Evolutionary conservation across 2,329 filamentous ascomycete genomes (phyloP).

Genomic region (Apiospora rasikravindrae): DNA sequence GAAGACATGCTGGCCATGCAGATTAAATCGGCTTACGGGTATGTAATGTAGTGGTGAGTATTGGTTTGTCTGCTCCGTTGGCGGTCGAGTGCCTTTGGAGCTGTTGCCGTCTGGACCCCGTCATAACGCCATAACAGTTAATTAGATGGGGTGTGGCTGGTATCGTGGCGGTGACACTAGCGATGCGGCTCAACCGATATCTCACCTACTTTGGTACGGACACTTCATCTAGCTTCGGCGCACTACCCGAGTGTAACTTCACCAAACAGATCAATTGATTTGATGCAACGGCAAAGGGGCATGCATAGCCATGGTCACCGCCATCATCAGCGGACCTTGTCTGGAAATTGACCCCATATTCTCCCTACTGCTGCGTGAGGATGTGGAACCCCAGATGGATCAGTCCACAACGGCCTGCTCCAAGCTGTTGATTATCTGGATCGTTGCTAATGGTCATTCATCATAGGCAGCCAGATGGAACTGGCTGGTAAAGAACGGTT

Average conservation of each 20-base stretch:
- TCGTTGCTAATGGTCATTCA: not conserved
- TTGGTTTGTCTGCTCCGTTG: not conserved
- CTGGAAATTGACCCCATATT: not conserved
- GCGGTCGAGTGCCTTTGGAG: not conserved
- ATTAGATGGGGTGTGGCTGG: not conserved
- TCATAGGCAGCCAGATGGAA: not conserved
- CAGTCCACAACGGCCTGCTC: not conserved
- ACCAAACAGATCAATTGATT: no score
- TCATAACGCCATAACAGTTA: not conserved
- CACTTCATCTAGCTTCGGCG: not conserved
- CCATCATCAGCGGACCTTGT: not conserved
- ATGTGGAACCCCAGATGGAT: not conserved
- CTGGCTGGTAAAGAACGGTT: not conserved
- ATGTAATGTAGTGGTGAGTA: not conserved
- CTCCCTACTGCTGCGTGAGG: not conserved
- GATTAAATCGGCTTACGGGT: not conserved
- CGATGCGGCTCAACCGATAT: not conserved
- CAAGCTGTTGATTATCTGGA: not conserved
- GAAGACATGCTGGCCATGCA: conserved; percentile 29
- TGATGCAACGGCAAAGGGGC: not conserved
- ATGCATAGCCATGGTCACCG: not conserved
- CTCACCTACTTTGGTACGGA: no score
- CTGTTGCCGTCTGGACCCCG: not conserved
- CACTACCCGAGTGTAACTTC: not conserved
- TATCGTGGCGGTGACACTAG: not conserved